phyloP scores from a whole-genome alignment of 768 basidiomycete species.

The Kwoniella botswanensis region DNA sequence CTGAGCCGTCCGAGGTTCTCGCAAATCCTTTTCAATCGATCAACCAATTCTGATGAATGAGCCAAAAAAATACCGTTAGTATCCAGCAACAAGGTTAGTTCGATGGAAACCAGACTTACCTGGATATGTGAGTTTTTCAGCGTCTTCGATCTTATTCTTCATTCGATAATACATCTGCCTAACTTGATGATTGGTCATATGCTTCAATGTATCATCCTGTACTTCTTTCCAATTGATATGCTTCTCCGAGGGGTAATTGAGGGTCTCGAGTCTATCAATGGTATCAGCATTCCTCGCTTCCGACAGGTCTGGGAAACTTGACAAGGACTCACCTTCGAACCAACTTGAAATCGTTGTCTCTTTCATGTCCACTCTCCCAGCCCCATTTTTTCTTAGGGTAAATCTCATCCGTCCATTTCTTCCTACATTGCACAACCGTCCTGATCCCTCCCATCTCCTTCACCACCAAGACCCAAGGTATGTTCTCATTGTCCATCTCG shows the following conservation, averaged over 20 bases:
- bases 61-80: neutral
- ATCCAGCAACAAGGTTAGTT: neutral
- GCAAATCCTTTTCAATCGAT: neutral
- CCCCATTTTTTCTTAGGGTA: constrained; percentile 4
- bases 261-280: neutral
- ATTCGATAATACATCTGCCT: constrained; percentile 7
- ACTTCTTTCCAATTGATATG: constrained; percentile 20
- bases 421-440: constrained; percentile 39
- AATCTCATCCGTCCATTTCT: constrained; percentile 37
- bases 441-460: constrained; percentile 36
- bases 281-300: neutral
- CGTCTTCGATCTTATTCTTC: constrained; percentile 1
- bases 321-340: neutral
- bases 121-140: neutral
- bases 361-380: constrained; percentile 2
- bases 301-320: no score
- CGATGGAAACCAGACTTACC: neutral
- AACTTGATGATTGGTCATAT: constrained; percentile 8
- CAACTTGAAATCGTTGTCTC: constrained; percentile 9
- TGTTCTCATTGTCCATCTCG: constrained; percentile 25
- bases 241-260: constrained; percentile 18
- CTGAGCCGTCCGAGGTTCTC: neutral
- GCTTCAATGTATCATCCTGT: neutral
- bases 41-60: neutral
- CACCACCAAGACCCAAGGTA: constrained; percentile 43